Base-by-base conservation (phyloP, 352 stramenopile genomes). In the Ophiocytium majus region DNA sequence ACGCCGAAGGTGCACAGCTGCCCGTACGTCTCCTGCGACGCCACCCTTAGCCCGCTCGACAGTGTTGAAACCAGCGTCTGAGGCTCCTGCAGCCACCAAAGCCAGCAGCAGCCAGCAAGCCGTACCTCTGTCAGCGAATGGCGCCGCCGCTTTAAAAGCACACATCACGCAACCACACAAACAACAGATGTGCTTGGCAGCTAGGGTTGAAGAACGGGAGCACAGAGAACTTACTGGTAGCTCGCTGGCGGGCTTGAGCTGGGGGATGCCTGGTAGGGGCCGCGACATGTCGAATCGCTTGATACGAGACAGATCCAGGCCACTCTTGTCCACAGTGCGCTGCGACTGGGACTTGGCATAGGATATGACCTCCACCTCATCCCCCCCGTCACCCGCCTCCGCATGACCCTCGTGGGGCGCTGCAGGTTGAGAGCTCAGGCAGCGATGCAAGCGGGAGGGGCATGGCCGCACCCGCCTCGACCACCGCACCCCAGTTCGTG, bases 11-110 rank as follows among this genome's bases (percentile, higher is more conserved):
- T 97, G 64, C 93, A 95, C 14, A 97, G 94, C 87, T 98, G 95
- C 43, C 95, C 95, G 89, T 98, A 98, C 23, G 93, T 98, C 88
- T 98, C 96, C 85, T 98, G 95, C 17, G 95, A 98, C 80, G 97
- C 97, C 34, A 99, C 95, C 36, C 96, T 93, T 57, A 99, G 91
- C 0, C 96, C 96, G 75, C 97, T 98, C 17, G 93, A 89, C 10
- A 99, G 91, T 76, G 93, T 96, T 37, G 95, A 97, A 35, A 97
- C 92, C 86, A 96, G 88, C 0, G 95, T 98, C 83, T 95, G 91
- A 0, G 96, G 96, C 37, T 92, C 91, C 76, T 93, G 88, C 31
- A 96, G 14, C 19, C 17, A 50, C 14, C 31, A 34, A 81, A 81
- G 34, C 32, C 5, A 28, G 36, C 23, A 32, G 23, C 9, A 1